Base-by-base conservation (phyloP, 164 flowering plant species). In the Nymphaea colorata region DNA sequence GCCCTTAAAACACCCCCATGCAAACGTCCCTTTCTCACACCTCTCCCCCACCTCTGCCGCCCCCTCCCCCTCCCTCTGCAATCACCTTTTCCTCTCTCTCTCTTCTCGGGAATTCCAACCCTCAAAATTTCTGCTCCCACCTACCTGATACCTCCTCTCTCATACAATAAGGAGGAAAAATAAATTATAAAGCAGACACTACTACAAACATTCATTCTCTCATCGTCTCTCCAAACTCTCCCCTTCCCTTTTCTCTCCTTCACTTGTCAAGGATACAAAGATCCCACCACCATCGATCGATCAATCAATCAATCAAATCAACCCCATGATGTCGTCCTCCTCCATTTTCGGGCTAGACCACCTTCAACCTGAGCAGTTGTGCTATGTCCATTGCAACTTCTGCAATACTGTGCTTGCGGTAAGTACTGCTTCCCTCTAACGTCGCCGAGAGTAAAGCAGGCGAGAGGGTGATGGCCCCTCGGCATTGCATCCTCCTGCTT, bases 271-370 rank as follows among this genome's bases (percentile, higher is more conserved):
- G 43, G 16, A 16, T 18, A 44, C 10, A 53, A 10, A 8, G 67
- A 44, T 65, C 45, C 18, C 75, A 61, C 76, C 67, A 57, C n/a
- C 70, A 75, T 69, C 76, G 72, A 75, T 69, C 76, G 72, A 69
- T 79, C 80, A 68, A 51, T 68, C 76, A 44, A 76, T 78, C 76
- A 66, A 77, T 77, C 82, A 70, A 79, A 70, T 71, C 59, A 68
- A 64, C 73, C 14, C 47, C 57, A 44, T 36, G 44, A n/a, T 18
- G 59, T 84, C 90, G 72, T 86, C 90, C 68, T 79, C 93, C 69
- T 72, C 85, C 75, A 84, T 82, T 77, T 76, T 86, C 42, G 81
- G 86, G 83, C 90, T 86, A 89, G 90, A 87, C 84, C 84, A 77
- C 82, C 44, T 70, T 43, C 70, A 65, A 68, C 43, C 76, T 65